A percentile compares a stretch with the other conserved stretches of the same genome.
phyloP scores from a whole-genome alignment of 2,329 filamentous ascomycete genomes.

The Fusarium haematococcum region DNA sequence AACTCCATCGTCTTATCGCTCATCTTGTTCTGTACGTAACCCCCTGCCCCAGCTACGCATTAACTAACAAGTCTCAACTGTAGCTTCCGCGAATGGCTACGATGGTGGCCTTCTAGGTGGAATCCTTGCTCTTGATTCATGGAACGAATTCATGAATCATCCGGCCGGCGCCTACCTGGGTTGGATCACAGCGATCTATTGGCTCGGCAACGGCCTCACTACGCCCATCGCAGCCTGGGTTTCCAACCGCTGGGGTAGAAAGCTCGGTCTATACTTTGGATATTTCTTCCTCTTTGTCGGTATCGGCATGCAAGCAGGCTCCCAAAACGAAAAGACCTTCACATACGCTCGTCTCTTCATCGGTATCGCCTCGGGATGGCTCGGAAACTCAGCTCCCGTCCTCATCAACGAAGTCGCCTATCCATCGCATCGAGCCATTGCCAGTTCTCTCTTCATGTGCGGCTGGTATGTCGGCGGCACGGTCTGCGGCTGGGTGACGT shows the following conservation, averaged over 20 bases:
- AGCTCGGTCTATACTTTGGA: conserved; percentile 22
- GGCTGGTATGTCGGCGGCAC: conserved; percentile 35
- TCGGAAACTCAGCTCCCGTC: conserved; percentile 27
- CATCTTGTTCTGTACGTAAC: conserved; percentile 24
- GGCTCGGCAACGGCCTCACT: conserved; percentile 36
- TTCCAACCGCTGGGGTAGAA: conserved; percentile 25
- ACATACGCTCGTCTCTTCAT: conserved; percentile 27
- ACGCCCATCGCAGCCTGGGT: conserved; percentile 34
- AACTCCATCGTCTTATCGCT: conserved; percentile 33
- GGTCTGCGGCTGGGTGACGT: conserved; percentile 33
- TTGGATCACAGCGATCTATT: conserved; percentile 42
- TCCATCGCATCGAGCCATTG: conserved; percentile 25
- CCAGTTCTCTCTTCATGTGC: conserved; percentile 31
- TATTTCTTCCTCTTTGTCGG: conserved; percentile 30
- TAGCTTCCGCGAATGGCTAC: conserved; percentile 29
- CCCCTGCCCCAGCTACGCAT: neutral
- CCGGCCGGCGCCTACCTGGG: conserved; percentile 36
- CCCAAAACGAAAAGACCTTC: conserved; percentile 30
- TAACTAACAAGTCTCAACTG: neutral
- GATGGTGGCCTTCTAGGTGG: conserved; percentile 26
- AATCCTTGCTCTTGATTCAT: conserved; percentile 30
- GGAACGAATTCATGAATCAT: conserved; percentile 38
- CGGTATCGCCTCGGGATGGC: conserved; percentile 25
- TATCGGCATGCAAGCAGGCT: conserved; percentile 24
- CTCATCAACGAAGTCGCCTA: conserved; percentile 34